These are phyloP conservation scores for Juglanconis sp. DNA, from an alignment of 2,329 filamentous ascomycete genomes.

Conservation along the genomic window DNA sequence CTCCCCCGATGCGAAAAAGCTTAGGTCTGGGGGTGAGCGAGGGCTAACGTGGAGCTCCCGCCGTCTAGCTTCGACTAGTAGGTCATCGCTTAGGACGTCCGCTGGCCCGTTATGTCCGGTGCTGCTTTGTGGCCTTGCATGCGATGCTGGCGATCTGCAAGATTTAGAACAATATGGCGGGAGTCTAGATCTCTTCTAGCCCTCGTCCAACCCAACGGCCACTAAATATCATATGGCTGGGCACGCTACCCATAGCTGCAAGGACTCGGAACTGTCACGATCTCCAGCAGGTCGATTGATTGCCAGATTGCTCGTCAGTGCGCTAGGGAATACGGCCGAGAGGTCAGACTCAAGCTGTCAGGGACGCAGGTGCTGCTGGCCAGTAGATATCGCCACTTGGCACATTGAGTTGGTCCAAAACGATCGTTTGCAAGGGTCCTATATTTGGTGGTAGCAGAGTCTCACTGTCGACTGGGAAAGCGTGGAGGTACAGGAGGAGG, in stretches of 20 bases:
- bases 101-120: background rate
- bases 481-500: no score
- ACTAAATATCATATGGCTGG: slow-evolving; percentile 5
- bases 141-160: background rate
- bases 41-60: background rate
- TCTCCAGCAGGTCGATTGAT: background rate
- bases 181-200: background rate
- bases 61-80: background rate
- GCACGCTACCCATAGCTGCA: background rate
- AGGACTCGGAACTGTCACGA: background rate
- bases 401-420: background rate
- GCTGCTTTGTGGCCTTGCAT: background rate
- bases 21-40: background rate
- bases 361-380: background rate
- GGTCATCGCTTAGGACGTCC: background rate
- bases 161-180: background rate
- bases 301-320: background rate
- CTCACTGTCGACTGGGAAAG: background rate
- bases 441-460: background rate
- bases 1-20: background rate
- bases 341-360: background rate
- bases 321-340: slow-evolving; percentile 7
- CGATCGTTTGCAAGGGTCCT: background rate
- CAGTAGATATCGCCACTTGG: slow-evolving; percentile 5
- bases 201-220: slow-evolving; percentile 7